Evolutionary conservation across 306 rosid species (phyloP).

Genomic region (Trifolium fragiferum): DNA sequence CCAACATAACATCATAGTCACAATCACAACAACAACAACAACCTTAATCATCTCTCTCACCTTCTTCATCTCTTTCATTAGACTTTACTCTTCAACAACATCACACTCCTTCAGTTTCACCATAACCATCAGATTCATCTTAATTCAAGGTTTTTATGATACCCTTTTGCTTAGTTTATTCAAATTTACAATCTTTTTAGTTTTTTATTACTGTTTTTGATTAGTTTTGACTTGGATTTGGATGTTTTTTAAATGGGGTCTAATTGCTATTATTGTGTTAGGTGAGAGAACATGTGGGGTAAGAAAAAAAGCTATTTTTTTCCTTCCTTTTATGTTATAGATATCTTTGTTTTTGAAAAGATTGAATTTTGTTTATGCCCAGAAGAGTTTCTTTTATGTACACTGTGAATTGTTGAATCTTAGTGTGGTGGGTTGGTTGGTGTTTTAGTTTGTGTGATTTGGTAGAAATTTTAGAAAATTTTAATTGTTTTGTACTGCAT

Average conservation of each 20-base stretch:
- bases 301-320: not conserved
- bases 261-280: constrained; percentile 20
- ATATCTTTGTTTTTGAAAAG: constrained; percentile 16
- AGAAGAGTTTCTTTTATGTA: constrained; percentile 36
- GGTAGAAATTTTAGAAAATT: constrained; percentile 13
- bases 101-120: constrained; percentile 19
- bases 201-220: not conserved
- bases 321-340: not conserved
- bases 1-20: constrained; percentile 7
- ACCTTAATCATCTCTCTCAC: not conserved
- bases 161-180: constrained; percentile 21
- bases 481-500: constrained; percentile 32
- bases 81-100: constrained; percentile 33
- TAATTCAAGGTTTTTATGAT: constrained; percentile 41
- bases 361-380: constrained; percentile 16
- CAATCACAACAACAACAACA: constrained; percentile 25
- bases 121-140: constrained; percentile 43
- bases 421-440: constrained; percentile 21
- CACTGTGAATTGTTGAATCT: constrained; percentile 9
- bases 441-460: constrained; percentile 11
- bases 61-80: constrained; percentile 27
- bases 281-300: constrained; percentile 42
- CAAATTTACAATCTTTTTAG: constrained; percentile 5
- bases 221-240: constrained; percentile 43
- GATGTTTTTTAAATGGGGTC: not conserved